Evolutionary conservation across 2,329 filamentous ascomycete species (phyloP).

Genomic region (Fusarium graminum): DNA sequence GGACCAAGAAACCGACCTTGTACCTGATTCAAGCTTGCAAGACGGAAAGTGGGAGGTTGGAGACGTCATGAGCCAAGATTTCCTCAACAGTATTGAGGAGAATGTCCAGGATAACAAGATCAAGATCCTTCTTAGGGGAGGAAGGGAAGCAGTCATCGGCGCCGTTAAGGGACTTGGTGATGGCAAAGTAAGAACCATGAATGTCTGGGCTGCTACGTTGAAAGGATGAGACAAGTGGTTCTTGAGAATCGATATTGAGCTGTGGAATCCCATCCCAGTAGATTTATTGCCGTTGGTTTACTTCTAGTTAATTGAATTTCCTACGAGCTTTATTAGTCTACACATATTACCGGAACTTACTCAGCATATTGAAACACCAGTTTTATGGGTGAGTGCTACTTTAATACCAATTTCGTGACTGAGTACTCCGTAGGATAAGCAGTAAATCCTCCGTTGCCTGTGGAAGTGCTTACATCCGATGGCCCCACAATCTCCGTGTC

Average conservation of each 20-base stretch:
- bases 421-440: neutral
- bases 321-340: too few relatives aligned
- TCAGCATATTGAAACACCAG: too few relatives aligned
- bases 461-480: constrained; percentile 17
- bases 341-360: too few relatives aligned
- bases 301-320: too few relatives aligned
- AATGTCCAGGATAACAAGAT: neutral
- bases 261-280: too few relatives aligned
- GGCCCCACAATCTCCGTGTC: constrained; percentile 30
- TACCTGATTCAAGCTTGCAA: constrained; percentile 1
- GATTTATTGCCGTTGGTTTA: too few relatives aligned
- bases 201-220: constrained; percentile 18
- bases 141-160: neutral
- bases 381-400: too few relatives aligned
- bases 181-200: constrained; percentile 5
- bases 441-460: constrained; percentile 30
- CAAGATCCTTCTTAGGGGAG: neutral
- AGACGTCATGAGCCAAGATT: neutral
- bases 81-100: neutral
- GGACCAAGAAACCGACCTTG: neutral
- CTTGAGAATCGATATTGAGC: neutral
- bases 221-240: neutral
- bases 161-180: neutral
- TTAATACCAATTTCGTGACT: too few relatives aligned
- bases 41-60: constrained; percentile 20